A percentile compares a stretch with the other conserved stretches of the same genome.
These are phyloP conservation scores for Magnusiomyces suaveolens DNA, from an alignment of 1,139 yeast species.

Conservation along the genomic window DNA sequence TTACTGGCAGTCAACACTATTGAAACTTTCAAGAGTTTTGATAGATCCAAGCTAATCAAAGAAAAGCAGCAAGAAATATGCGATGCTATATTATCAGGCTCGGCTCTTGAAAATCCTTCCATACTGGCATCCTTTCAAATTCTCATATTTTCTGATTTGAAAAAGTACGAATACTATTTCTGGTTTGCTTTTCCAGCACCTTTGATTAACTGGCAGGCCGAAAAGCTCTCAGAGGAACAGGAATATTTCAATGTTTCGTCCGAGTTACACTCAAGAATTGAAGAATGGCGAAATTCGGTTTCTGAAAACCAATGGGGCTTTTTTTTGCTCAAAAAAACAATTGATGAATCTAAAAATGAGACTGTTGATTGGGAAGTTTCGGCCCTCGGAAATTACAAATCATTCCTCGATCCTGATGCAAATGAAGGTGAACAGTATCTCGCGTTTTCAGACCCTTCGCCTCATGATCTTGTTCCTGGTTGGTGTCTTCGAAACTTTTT, in stretches of 20 bases:
- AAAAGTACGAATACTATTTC: constrained; percentile 75
- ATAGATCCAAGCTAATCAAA: constrained; percentile 50
- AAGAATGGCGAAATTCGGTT: constrained; percentile 17
- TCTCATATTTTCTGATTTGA: constrained; percentile 74
- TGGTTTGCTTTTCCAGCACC: constrained; percentile 81
- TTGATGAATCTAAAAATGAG: background rate
- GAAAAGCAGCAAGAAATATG: constrained; percentile 35
- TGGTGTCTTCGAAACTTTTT: constrained; percentile 59
- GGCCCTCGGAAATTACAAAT: constrained; percentile 18
- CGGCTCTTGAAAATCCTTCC: constrained; percentile 34
- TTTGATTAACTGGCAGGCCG: constrained; percentile 19
- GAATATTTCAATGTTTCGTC: background rate
- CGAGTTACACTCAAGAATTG: background rate
- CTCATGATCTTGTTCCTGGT: constrained; percentile 43
- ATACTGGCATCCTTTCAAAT: constrained; percentile 44
- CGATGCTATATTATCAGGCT: constrained; percentile 29
- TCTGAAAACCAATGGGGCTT: constrained; percentile 23
- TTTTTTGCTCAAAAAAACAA: constrained; percentile 22
- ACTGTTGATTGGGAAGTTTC: constrained; percentile 25
- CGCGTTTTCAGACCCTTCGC: constrained; percentile 55
- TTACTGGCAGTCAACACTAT: constrained; percentile 66
- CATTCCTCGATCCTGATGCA: constrained; percentile 16
- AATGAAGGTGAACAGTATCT: constrained; percentile 25
- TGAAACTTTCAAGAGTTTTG: constrained; percentile 64
- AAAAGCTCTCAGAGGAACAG: constrained; percentile 13